Evolutionary conservation across 2,329 filamentous ascomycete genomes (phyloP), one percentile per base, ranked within the genome.

Genomic region (Sporothrix pseudoabietina): DNA sequence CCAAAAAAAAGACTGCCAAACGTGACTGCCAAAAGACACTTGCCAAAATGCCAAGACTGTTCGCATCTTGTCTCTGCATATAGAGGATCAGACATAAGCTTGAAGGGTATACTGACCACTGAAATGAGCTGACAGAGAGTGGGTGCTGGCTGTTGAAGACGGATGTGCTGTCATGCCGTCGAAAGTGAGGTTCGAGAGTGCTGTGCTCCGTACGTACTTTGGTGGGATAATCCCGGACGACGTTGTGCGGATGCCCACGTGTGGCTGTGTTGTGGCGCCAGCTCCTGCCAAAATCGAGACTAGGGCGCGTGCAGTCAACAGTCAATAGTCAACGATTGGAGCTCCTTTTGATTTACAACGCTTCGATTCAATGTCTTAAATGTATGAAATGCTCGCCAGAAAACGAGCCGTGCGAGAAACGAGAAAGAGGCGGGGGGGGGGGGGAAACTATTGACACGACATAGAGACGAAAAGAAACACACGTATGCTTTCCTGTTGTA

Each of bases 401-500:
- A 35, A 54, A 54, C 16, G 19, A 4, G 32, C 35, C 52, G 2
- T 1, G 44, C 22, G 26, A 35, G 3, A 3, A 68, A 39, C 22
- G n/a, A 39, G 14, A 39, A 14, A 39, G 26, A 26, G 26, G 26
- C 19, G 39, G 26, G 26, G 26, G 26, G 26, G 26, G 26, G 26
- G 1, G 9, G 8, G 3, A 32, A 49, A 22, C n/a, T 8, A 54
- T 26, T 10, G 8, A 54, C 16, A 52, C 52, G 12, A 39, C 4
- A 61, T 7, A 68, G 32, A 49, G 14, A 30, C n/a, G 35, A 19
- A 63, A n/a, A 49, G 44, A 30, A 63, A 59, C 55, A 44, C 69
- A 61, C 39, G 22, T 71, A 59, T 63, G 69, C 54, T 63, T 61
- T 71, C 54, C 55, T 71, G 69, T 49, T 61, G 54, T 71, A 71